A percentile compares a stretch with the other conserved stretches of the same genome.
These are phyloP conservation scores for Microdochium bolleyi DNA, from an alignment of 2,329 filamentous ascomycete genomes.

Conservation along the genomic window DNA sequence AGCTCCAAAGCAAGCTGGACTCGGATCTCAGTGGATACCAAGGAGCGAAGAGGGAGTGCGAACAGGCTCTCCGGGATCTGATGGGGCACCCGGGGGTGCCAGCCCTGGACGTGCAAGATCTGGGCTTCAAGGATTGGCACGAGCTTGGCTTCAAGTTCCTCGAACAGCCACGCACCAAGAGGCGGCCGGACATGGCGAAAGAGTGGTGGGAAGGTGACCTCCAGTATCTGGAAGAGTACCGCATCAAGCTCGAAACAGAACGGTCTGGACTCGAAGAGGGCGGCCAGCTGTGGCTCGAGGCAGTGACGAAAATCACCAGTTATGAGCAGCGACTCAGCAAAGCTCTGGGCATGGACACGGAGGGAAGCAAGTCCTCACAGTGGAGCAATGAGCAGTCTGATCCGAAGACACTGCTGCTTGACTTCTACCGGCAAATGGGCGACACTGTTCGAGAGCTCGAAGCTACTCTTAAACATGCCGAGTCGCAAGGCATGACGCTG, in stretches of 20 bases:
- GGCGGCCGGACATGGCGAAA: slow-evolving; percentile 63
- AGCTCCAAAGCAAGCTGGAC: slow-evolving; percentile 58
- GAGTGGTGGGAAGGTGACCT: slow-evolving; percentile 64
- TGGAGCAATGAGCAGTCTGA: slow-evolving; percentile 13
- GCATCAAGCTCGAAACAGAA: slow-evolving; percentile 51
- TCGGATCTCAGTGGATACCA: slow-evolving; percentile 66
- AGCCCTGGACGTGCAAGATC: slow-evolving; percentile 29
- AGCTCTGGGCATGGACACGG: slow-evolving; percentile 7
- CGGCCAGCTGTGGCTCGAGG: slow-evolving; percentile 56
- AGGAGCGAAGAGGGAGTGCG: slow-evolving; percentile 57
- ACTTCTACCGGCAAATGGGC: slow-evolving; percentile 48
- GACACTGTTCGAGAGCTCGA: slow-evolving; percentile 47
- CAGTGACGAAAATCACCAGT: slow-evolving; percentile 47
- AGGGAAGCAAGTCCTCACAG: slow-evolving; percentile 8
- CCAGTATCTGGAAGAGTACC: slow-evolving; percentile 43
- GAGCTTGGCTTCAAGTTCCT: slow-evolving; percentile 45
- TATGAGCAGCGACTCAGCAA: slow-evolving; percentile 45
- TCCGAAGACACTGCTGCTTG: slow-evolving; percentile 29
- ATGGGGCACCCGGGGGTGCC: slow-evolving; percentile 48
- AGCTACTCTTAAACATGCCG: slow-evolving; percentile 43
- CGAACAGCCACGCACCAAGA: slow-evolving; percentile 51
- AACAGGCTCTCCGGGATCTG: slow-evolving; percentile 52
- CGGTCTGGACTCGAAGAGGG: slow-evolving; percentile 60
- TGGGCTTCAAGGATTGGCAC: slow-evolving; percentile 10
- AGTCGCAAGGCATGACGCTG: slow-evolving; percentile 62